These are phyloP conservation scores for Metschnikowia peoriensis DNA, from an alignment of 805 yeast species.

Conservation along the genomic window DNA sequence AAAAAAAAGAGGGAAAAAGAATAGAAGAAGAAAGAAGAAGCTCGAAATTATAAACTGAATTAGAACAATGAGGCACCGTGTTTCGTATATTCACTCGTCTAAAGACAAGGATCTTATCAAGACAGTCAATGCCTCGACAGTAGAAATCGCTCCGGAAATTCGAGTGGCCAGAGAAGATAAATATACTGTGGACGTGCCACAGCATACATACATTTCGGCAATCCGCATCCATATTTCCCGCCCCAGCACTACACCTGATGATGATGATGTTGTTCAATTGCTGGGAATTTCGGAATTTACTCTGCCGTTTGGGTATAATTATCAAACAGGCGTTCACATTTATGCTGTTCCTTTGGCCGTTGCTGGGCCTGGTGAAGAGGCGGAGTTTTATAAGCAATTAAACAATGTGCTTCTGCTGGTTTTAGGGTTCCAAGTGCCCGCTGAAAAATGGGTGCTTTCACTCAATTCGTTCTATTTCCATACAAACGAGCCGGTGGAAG, in stretches of 20 bases:
- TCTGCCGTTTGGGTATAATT: slow-evolving; percentile 26
- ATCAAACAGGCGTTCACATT: slow-evolving; percentile 27
- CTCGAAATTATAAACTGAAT: too few relatives aligned
- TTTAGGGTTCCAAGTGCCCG: slow-evolving; percentile 20
- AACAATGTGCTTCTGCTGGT: slow-evolving; percentile 4
- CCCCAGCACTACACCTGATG: neutral
- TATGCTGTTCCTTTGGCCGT: slow-evolving; percentile 28
- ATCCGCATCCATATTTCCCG: slow-evolving; percentile 15
- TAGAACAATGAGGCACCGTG: slow-evolving; percentile 15
- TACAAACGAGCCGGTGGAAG: neutral
- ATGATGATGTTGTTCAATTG: too few relatives aligned
- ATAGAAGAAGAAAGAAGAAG: too few relatives aligned
- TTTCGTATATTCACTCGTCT: slow-evolving; percentile 13
- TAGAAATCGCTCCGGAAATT: slow-evolving; percentile 8
- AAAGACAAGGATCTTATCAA: slow-evolving; percentile 3
- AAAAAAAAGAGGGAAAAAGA: too few relatives aligned
- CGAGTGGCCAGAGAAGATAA: slow-evolving; percentile 13
- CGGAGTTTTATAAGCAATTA: slow-evolving; percentile 24
- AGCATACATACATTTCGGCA: slow-evolving; percentile 7
- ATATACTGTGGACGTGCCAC: slow-evolving; percentile 2
- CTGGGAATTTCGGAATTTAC: neutral
- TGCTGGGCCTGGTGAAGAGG: slow-evolving; percentile 11
- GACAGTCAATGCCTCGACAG: slow-evolving; percentile 3
- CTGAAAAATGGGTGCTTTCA: slow-evolving; percentile 26
- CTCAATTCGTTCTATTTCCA: slow-evolving; percentile 32